Percentiles rank a stretch among this genome's conserved stretches.
phyloP scores from a whole-genome alignment of 805 yeast species.

The Ogataea siamensis region DNA sequence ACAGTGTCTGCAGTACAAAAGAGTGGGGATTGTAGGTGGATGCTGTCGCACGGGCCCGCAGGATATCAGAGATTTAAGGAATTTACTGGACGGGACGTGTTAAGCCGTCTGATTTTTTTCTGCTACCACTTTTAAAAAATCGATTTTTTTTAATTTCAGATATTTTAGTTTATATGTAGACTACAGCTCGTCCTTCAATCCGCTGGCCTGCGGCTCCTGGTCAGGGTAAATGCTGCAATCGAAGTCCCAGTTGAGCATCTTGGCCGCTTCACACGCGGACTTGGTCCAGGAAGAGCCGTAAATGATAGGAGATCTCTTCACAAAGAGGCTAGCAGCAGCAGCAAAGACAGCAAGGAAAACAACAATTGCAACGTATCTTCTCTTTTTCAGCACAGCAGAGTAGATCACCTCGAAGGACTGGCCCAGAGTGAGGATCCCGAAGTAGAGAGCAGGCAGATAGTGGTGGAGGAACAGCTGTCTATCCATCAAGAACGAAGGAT shows the following conservation, averaged over 20 bases:
- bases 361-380: conserved; percentile 43
- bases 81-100: conserved; percentile 14
- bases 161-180: conserved; percentile 1
- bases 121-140: too few relatives aligned
- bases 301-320: conserved; percentile 65
- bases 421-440: conserved; percentile 42
- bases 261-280: conserved; percentile 58
- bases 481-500: conserved; percentile 82
- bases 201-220: conserved; percentile 18
- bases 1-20: conserved; percentile 39
- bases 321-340: conserved; percentile 53
- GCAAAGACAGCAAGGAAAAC: conserved; percentile 48
- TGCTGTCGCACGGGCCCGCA: conserved; percentile 70
- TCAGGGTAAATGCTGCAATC: conserved; percentile 62
- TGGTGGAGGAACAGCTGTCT: conserved; percentile 93
- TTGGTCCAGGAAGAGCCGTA: conserved; percentile 83
- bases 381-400: conserved; percentile 33
- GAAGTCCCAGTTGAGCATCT: conserved; percentile 80
- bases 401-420: conserved; percentile 33
- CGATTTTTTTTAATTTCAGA: not conserved
- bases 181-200: conserved; percentile 20
- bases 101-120: too few relatives aligned
- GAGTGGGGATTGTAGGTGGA: conserved; percentile 61
- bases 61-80: conserved; percentile 33
- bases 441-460: conserved; percentile 88